Conservation (phyloP, 1,284 basidiomycete genomes). For the Farysia itapuensis region DNA sequence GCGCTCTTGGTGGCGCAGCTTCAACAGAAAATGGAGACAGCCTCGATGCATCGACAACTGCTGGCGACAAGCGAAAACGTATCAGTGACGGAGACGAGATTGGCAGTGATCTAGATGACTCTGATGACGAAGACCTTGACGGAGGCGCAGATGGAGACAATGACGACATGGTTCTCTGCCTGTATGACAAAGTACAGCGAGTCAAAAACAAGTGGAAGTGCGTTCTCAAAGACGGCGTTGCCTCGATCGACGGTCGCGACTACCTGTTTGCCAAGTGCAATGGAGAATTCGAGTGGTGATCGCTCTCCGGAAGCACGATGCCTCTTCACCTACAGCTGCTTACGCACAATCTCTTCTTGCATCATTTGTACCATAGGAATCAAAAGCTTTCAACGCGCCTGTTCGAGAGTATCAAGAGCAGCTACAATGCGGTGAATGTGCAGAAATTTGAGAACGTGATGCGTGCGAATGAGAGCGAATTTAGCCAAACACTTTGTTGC, state of each 20-base stretch:
- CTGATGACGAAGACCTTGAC: constrained; percentile 68
- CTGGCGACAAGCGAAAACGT: constrained; percentile 52
- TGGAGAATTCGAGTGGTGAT: constrained; percentile 50
- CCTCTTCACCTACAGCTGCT: not conserved
- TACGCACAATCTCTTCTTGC: not conserved
- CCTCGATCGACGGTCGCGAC: constrained; percentile 93
- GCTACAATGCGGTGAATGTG: too few relatives aligned
- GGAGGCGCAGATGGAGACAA: constrained; percentile 62
- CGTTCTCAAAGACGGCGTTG: constrained; percentile 97
- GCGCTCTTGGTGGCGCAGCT: constrained; percentile 3
- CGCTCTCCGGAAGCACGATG: not conserved
- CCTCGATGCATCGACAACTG: constrained; percentile 3
- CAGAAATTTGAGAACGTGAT: too few relatives aligned
- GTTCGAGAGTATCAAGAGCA: too few relatives aligned
- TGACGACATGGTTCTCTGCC: constrained; percentile 92
- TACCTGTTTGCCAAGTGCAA: constrained; percentile 96
- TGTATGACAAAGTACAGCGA: constrained; percentile 96
- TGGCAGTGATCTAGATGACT: constrained; percentile 93
- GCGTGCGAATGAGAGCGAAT: not conserved
- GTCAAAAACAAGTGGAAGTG: constrained; percentile 99
- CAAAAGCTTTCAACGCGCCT: not conserved
- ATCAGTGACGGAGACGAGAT: constrained; percentile 74
- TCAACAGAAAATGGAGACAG: constrained; percentile 2
- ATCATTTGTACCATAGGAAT: constrained; percentile 1
- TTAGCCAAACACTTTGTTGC: constrained; percentile 83